Conservation (phyloP, 225 moss, liverwort and hornwort species). For the Marchantia polymorpha region DNA sequence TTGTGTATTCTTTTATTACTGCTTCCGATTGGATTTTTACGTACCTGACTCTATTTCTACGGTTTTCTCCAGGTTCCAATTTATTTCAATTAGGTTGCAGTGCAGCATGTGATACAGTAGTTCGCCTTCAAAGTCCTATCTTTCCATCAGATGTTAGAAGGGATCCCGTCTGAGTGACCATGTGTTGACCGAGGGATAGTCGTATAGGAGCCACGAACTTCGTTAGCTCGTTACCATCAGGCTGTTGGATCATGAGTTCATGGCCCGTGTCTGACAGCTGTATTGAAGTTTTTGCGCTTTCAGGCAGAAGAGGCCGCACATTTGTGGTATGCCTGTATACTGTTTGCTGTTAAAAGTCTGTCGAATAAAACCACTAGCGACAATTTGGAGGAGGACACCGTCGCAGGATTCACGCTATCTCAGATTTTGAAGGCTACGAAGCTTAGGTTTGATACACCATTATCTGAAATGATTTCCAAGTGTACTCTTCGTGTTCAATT, state of each 20-base stretch:
- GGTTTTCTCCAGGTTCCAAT: background rate
- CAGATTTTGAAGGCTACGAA: conserved; percentile 81
- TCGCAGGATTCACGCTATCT: conserved; percentile 74
- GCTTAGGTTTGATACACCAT: conserved; percentile 49
- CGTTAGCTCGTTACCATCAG: background rate
- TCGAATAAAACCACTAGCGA: conserved; percentile 45
- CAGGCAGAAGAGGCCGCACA: conserved; percentile 85
- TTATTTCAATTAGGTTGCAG: background rate
- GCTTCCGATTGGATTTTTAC: background rate
- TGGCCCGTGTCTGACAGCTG: conserved; percentile 17
- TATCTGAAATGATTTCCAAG: background rate
- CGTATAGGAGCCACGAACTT: background rate
- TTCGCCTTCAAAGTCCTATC: background rate
- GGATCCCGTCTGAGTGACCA: background rate
- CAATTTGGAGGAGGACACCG: conserved; percentile 46
- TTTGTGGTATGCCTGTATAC: conserved; percentile 77
- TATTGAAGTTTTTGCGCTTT: conserved; percentile 8
- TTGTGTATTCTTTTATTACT: background rate
- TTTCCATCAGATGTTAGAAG: background rate
- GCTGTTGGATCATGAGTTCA: background rate
- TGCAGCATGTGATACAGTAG: background rate
- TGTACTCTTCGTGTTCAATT: background rate
- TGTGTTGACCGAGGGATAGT: background rate
- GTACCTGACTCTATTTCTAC: background rate
- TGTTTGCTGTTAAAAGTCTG: conserved; percentile 76